These are phyloP conservation scores for Aureobasidium subglaciale DNA, from an alignment of 2,329 filamentous ascomycete genomes.

Conservation along the genomic window DNA sequence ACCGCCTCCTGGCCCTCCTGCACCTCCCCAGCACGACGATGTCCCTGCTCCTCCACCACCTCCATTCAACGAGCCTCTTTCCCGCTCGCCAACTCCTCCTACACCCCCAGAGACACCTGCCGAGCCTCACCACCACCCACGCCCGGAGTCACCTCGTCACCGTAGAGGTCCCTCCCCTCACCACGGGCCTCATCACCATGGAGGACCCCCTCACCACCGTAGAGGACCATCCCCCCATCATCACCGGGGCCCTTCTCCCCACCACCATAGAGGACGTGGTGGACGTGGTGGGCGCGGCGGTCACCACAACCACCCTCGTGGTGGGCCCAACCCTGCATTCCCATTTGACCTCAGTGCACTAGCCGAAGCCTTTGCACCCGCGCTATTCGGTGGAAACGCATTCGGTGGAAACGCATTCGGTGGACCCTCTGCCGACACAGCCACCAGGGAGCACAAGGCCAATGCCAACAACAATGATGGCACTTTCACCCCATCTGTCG, in stretches of 20 bases:
- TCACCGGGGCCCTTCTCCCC: too few relatives aligned
- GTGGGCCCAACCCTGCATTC: slow-evolving; percentile 21
- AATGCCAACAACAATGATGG: slow-evolving; percentile 48
- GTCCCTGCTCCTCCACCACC: slow-evolving; percentile 20
- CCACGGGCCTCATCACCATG: slow-evolving; percentile 16
- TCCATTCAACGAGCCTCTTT: slow-evolving; percentile 13
- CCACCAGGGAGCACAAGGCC: slow-evolving; percentile 38
- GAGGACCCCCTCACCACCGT: slow-evolving; percentile 16
- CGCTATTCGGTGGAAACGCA: slow-evolving; percentile 29
- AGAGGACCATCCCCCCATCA: neutral
- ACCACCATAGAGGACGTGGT: neutral
- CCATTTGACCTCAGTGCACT: slow-evolving; percentile 11
- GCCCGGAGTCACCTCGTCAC: neutral
- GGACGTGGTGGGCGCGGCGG: slow-evolving; percentile 4
- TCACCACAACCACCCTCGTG: slow-evolving; percentile 17
- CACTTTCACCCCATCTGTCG: slow-evolving; percentile 56
- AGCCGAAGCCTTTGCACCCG: slow-evolving; percentile 16
- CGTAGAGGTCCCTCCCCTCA: neutral
- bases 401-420: slow-evolving; percentile 29
- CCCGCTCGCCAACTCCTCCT: slow-evolving; percentile 13
- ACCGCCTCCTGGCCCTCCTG: neutral
- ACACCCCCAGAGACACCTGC: slow-evolving; percentile 25
- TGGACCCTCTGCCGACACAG: slow-evolving; percentile 29
- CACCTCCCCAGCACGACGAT: neutral
- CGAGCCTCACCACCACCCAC: slow-evolving; percentile 11